Evolutionary conservation across 2,329 filamentous ascomycete genomes (phyloP), one percentile per base, ranked within the genome.

Genomic region (Neospermospora avenae): DNA sequence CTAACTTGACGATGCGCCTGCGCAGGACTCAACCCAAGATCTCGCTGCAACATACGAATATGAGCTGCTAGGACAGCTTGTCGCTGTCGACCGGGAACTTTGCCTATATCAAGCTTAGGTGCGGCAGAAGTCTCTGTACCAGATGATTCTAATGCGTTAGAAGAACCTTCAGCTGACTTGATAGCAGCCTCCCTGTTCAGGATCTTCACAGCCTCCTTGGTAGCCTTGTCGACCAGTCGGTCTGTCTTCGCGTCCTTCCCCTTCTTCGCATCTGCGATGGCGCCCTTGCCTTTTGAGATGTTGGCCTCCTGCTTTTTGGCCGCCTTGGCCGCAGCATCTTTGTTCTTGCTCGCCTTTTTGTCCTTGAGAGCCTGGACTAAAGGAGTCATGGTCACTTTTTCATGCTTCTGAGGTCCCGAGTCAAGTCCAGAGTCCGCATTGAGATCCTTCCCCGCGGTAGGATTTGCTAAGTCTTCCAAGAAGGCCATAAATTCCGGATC

Each of bases 401-500:
- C 80, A 20, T 57, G 59, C 52, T 69, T 74, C 13, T 61, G 58
- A 22, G 65, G 49, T 22, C 62, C 18, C 11, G 53, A 51, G 31
- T 65, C 67, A 7, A 45, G 58, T 22, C 65, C 61, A 11, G 74
- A 63, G 55, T 83, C 82, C 3, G 81, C 74, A 10, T 77, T 70
- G 13, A 73, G 68, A n/a, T 84, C 80, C 55, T 80, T 83, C 4
- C 77, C 69, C 1, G 77, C 76, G 8, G 75, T 74, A 1, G 84
- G 84, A 67, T 96, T 91, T 1, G 93, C 96, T 49, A 98, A 81
- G 57, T 84, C 89, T 73, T 96, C 90, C 7, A 99, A 81, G 73
- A 98, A 99, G 25, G 87, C 86, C 78, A 97, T 96, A 69, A 97
- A 99, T 68, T 98, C 95, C 0, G 91, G 86, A 70, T 99, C 95